phyloP scores from a whole-genome alignment of 2,329 filamentous ascomycete species.

The Calcarisporium arbuscula region DNA sequence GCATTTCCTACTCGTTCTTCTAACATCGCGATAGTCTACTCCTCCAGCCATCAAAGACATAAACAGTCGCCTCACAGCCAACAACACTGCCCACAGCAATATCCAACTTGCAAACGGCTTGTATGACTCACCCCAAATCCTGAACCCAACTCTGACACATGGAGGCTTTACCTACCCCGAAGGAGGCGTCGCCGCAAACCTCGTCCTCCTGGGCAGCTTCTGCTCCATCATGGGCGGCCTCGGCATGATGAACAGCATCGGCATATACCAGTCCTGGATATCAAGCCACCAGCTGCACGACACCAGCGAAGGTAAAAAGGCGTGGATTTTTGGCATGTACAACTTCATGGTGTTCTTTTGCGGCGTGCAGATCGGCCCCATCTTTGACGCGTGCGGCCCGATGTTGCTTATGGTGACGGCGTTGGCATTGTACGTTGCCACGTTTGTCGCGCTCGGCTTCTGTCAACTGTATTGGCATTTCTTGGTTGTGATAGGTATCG shows the following conservation, averaged over 20 bases:
- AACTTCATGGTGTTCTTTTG: slow-evolving; percentile 63
- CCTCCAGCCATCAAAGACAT: too few relatives aligned
- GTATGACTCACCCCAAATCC: slow-evolving; percentile 2
- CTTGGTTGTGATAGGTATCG: slow-evolving; percentile 10
- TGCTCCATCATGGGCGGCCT: slow-evolving; percentile 54
- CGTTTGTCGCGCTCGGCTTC: slow-evolving; percentile 8
- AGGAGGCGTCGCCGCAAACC: slow-evolving; percentile 57
- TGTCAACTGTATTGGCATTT: slow-evolving; percentile 14
- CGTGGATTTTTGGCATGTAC: slow-evolving; percentile 67
- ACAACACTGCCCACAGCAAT: too few relatives aligned
- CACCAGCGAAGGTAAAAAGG: slow-evolving; percentile 51
- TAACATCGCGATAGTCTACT: too few relatives aligned
- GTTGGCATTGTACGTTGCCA: slow-evolving; percentile 4
- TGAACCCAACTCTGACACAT: not conserved
- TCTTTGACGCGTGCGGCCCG: slow-evolving; percentile 63
- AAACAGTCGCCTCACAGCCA: too few relatives aligned
- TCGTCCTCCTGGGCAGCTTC: slow-evolving; percentile 61
- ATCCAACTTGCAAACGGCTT: too few relatives aligned
- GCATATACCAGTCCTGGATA: slow-evolving; percentile 61
- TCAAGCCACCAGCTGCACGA: slow-evolving; percentile 51
- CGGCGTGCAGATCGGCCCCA: slow-evolving; percentile 60
- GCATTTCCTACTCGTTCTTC: too few relatives aligned
- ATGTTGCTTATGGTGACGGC: slow-evolving; percentile 42
- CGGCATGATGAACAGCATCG: slow-evolving; percentile 58
- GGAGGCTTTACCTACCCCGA: slow-evolving; percentile 52